phyloP scores from a whole-genome alignment of 176 grass and related monocot genomes.

The Ensete ventricosum region DNA sequence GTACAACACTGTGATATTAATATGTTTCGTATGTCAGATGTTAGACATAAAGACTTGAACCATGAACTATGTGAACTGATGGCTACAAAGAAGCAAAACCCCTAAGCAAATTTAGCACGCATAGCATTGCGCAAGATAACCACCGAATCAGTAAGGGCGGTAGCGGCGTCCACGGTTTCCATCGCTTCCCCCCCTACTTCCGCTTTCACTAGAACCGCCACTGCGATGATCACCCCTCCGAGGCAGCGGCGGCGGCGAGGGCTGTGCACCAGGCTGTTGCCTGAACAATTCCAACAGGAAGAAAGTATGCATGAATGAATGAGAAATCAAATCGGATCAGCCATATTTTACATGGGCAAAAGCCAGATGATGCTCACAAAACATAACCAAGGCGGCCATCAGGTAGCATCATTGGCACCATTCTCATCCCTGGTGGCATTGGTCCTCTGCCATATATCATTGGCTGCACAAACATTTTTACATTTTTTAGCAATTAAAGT shows the following conservation, averaged over 20 bases:
- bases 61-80: neutral
- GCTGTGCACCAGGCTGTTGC: conserved; percentile 70
- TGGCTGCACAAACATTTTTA: conserved; percentile 35
- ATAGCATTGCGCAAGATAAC: neutral
- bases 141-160: conserved; percentile 53
- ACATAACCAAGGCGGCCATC: conserved; percentile 94
- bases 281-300: conserved; percentile 25
- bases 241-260: conserved; percentile 23
- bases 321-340: neutral
- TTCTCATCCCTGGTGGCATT: conserved; percentile 83
- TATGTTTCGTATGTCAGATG: neutral
- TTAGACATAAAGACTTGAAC: neutral
- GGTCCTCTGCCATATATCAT: conserved; percentile 98
- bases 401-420: conserved; percentile 96
- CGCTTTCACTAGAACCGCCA: conserved; percentile 32
- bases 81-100: neutral
- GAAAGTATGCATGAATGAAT: neutral
- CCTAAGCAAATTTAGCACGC: neutral
- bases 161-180: conserved; percentile 50
- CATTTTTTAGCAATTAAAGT: neutral
- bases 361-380: conserved; percentile 44
- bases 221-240: conserved; percentile 55
- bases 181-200: conserved; percentile 34
- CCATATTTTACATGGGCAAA: neutral
- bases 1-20: neutral